These are phyloP conservation scores for Candida neerlandica DNA, from an alignment of 1,139 yeast species.

Conservation along the genomic window DNA sequence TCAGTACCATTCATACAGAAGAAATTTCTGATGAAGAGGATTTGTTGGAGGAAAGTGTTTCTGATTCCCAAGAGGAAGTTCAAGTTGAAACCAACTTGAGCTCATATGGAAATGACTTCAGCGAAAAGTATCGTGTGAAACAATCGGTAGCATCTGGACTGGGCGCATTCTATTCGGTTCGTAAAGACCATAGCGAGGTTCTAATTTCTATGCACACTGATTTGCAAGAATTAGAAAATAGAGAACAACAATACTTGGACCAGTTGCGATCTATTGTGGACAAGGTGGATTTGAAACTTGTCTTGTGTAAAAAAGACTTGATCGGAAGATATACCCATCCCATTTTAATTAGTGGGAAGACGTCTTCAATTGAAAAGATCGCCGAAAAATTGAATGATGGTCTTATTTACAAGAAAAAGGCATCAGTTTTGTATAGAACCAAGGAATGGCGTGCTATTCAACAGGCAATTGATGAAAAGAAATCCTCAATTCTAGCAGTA, in stretches of 20 bases:
- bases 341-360: conserved; percentile 36
- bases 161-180: conserved; percentile 23
- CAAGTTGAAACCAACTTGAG: not conserved
- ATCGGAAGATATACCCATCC: conserved; percentile 38
- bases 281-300: conserved; percentile 32
- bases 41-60: too few species aligned
- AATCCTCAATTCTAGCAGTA: conserved; percentile 31
- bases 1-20: conserved; percentile 28
- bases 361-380: conserved; percentile 27
- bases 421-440: conserved; percentile 34
- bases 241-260: conserved; percentile 26
- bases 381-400: conserved; percentile 19
- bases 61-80: not conserved
- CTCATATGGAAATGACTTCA: conserved; percentile 20
- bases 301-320: conserved; percentile 28
- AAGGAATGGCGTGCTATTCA: conserved; percentile 37
- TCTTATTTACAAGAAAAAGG: conserved; percentile 32
- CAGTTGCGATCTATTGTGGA: conserved; percentile 23
- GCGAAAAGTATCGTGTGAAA: conserved; percentile 23
- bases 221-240: conserved; percentile 28
- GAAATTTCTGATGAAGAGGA: conserved; percentile 5
- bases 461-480: conserved; percentile 25
- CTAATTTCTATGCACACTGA: conserved; percentile 35
- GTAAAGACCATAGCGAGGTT: conserved; percentile 28
- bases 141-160: conserved; percentile 4